These are phyloP conservation scores for Podila horticola DNA, from an alignment of 192 early-diverging fungal genomes.

Conservation along the genomic window DNA sequence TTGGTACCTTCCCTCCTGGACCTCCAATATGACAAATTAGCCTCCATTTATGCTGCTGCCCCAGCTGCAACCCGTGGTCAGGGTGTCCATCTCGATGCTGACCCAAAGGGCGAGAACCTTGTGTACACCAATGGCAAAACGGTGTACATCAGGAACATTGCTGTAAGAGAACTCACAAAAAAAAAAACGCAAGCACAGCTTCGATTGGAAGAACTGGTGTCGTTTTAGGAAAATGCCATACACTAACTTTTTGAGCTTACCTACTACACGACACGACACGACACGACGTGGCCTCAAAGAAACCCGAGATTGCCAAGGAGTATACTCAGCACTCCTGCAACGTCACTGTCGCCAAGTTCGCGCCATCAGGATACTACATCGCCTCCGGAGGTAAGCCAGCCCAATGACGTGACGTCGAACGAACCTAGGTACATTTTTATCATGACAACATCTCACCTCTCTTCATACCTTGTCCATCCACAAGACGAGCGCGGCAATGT, in stretches of 20 bases:
- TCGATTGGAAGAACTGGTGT: no score
- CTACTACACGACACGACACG: no score
- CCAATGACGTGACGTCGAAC: no score
- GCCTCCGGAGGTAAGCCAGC: constrained; percentile 84
- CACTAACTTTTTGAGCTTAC: no score
- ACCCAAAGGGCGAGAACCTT: constrained; percentile 85
- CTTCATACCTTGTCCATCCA: background rate
- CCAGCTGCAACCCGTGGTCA: constrained; percentile 86
- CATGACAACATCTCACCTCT: background rate
- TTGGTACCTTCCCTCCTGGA: no score
- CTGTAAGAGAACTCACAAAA: constrained; percentile 53
- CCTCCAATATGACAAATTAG: constrained; percentile 30
- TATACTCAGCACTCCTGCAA: constrained; percentile 84
- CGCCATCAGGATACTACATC: constrained; percentile 95
- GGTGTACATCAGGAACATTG: constrained; percentile 86
- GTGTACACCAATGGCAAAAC: constrained; percentile 92
- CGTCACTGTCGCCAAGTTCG: constrained; percentile 88
- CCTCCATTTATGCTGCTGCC: constrained; percentile 74
- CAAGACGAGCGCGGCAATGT: constrained; percentile 89
- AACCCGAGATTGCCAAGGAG: constrained; percentile 80
- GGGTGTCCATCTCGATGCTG: constrained; percentile 80
- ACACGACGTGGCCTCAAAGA: constrained; percentile 50
- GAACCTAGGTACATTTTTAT: no score
- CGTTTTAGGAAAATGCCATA: no score
- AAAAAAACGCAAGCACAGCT: no score